phyloP scores from a whole-genome alignment of 495 filamentous ascomycete genomes.

The Neurospora intermedia region DNA sequence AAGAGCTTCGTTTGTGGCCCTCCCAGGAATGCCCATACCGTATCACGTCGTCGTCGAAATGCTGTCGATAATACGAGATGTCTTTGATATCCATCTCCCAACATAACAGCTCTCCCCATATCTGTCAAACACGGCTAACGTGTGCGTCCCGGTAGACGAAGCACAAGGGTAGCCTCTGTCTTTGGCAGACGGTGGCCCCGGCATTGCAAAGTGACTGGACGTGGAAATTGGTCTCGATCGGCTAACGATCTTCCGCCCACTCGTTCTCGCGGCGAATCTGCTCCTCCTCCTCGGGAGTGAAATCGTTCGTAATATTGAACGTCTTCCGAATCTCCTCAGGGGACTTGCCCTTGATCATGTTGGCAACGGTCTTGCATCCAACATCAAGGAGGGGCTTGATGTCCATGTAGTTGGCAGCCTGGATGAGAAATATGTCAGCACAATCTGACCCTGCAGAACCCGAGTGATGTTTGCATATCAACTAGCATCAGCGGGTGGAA shows the following conservation, averaged over 20 bases:
- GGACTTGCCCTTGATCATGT: slow-evolving; percentile 82
- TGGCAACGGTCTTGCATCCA: slow-evolving; percentile 75
- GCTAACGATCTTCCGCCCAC: slow-evolving; percentile 68
- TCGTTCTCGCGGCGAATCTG: slow-evolving; percentile 77
- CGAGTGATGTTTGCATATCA: neutral
- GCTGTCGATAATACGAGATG: neutral
- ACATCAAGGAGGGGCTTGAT: slow-evolving; percentile 76
- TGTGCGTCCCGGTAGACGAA: neutral
- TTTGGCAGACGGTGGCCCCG: slow-evolving; percentile 65
- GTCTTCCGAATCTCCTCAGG: slow-evolving; percentile 76
- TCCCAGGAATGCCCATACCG: neutral
- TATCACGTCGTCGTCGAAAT: neutral
- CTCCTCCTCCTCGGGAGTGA: slow-evolving; percentile 73
- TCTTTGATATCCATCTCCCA: neutral
- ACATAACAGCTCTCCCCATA: neutral
- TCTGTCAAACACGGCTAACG: neutral
- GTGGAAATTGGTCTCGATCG: slow-evolving; percentile 69
- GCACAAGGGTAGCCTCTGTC: neutral
- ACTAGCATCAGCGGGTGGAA: neutral
- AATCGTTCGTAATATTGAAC: slow-evolving; percentile 77
- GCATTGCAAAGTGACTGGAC: slow-evolving; percentile 79
- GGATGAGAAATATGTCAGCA: slow-evolving; percentile 1
- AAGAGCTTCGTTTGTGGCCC: neutral
- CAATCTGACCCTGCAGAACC: slow-evolving; percentile 3
- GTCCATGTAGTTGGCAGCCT: slow-evolving; percentile 71